Conservation (phyloP, 169 alveolate genomes). For the Babesia bigemina region DNA sequence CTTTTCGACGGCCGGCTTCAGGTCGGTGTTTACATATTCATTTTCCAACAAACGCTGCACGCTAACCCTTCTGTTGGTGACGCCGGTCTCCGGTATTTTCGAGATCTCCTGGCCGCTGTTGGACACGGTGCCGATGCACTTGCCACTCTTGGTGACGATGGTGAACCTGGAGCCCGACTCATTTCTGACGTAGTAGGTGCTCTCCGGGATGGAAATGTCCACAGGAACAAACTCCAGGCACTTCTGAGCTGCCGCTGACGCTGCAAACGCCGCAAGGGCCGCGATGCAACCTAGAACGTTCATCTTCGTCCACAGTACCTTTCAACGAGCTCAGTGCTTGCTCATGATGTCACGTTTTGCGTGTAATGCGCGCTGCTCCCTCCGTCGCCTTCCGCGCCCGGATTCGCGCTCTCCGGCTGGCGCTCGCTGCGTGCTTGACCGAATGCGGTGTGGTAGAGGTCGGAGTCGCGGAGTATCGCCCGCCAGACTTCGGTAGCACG, state of each 20-base stretch:
- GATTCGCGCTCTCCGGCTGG: neutral
- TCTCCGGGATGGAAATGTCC: neutral
- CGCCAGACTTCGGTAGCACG: constrained; percentile 27
- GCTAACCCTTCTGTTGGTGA: neutral
- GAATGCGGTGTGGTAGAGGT: constrained; percentile 22
- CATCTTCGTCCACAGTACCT: neutral
- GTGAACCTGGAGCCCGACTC: constrained; percentile 9
- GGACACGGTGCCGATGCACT: constrained; percentile 12
- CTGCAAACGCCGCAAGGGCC: neutral
- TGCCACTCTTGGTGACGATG: neutral
- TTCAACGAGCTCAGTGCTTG: neutral
- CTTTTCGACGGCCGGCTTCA: constrained; percentile 6
- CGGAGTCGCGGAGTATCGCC: constrained; percentile 17
- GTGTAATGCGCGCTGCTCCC: neutral
- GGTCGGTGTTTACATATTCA: neutral
- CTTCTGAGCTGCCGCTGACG: neutral
- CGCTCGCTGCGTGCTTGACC: neutral
- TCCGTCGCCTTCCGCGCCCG: neutral
- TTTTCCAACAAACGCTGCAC: neutral
- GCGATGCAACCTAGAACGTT: neutral
- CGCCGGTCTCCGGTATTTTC: neutral
- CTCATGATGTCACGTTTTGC: neutral
- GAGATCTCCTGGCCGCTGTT: neutral
- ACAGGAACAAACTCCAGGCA: neutral
- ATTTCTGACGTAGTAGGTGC: neutral